Evolutionary conservation across 495 filamentous ascomycete genomes (phyloP).

Genomic region (Penicillium soppii): DNA sequence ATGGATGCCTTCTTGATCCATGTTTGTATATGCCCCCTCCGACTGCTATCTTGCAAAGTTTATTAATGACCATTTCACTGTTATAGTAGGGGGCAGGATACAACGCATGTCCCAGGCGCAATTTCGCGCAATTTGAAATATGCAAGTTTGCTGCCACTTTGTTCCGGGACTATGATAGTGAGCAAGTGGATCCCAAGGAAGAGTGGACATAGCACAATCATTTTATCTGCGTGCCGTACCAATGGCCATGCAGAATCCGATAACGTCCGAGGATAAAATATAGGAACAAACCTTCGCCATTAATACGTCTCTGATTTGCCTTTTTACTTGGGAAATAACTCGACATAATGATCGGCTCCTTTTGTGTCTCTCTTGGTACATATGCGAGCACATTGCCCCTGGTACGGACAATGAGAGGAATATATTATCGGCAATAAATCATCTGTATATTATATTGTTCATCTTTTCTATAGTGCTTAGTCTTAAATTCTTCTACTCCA

Average conservation of each 20-base stretch:
- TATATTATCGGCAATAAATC: too few relatives aligned
- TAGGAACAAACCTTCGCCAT: too few relatives aligned
- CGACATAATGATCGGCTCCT: too few relatives aligned
- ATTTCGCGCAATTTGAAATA: slow-evolving; percentile 47
- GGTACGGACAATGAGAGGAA: too few relatives aligned
- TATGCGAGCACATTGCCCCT: too few relatives aligned
- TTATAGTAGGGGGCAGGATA: slow-evolving; percentile 44
- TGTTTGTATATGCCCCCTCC: slow-evolving; percentile 6
- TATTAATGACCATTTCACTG: background rate
- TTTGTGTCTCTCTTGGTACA: too few relatives aligned
- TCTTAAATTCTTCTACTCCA: too few relatives aligned
- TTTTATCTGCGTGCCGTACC: slow-evolving; percentile 37
- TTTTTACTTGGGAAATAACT: too few relatives aligned
- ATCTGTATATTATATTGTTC: too few relatives aligned
- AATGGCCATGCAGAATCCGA: slow-evolving; percentile 33
- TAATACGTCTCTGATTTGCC: too few relatives aligned
- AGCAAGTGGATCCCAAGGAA: slow-evolving; percentile 34
- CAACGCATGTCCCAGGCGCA: slow-evolving; percentile 40
- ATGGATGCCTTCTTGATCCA: slow-evolving; percentile 39
- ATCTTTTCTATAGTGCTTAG: too few relatives aligned
- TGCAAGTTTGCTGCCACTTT: slow-evolving; percentile 40
- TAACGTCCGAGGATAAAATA: too few relatives aligned
- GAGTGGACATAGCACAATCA: slow-evolving; percentile 39
- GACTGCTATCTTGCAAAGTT: background rate
- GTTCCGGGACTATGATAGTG: slow-evolving; percentile 42